Evolutionary conservation across 305 asterid species (phyloP).

Genomic region (Solanum hybrid): DNA sequence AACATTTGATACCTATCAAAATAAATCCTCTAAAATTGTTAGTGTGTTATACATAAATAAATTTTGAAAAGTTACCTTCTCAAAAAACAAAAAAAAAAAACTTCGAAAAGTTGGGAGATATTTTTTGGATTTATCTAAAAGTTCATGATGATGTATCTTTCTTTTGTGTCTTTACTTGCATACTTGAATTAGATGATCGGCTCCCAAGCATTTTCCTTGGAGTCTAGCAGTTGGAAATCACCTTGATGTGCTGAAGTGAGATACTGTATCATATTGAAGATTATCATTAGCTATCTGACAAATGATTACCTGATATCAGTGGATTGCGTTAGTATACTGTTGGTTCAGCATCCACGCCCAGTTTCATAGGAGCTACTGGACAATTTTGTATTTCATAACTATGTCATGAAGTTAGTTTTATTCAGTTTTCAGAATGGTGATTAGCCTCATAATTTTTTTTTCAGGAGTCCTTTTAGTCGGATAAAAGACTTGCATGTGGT

Average conservation of each 20-base stretch:
- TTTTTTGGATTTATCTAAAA: background rate
- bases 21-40: background rate
- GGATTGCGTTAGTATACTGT: background rate
- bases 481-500: background rate
- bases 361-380: background rate
- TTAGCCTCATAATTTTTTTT: background rate
- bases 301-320: background rate
- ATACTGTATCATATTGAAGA: background rate
- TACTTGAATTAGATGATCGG: background rate
- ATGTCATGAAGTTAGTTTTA: background rate
- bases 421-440: background rate
- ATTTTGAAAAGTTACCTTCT: background rate
- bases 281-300: background rate
- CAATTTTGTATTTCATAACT: background rate
- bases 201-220: background rate
- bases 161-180: background rate
- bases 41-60: background rate
- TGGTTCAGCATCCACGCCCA: background rate
- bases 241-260: conserved; percentile 3
- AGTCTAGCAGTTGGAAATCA: background rate
- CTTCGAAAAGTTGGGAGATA: background rate
- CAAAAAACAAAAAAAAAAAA: background rate
- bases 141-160: background rate
- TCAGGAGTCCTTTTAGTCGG: background rate
- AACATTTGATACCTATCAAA: background rate